Base-by-base conservation (phyloP, 2,329 filamentous ascomycete species). In the Penicillium sumatraense region DNA sequence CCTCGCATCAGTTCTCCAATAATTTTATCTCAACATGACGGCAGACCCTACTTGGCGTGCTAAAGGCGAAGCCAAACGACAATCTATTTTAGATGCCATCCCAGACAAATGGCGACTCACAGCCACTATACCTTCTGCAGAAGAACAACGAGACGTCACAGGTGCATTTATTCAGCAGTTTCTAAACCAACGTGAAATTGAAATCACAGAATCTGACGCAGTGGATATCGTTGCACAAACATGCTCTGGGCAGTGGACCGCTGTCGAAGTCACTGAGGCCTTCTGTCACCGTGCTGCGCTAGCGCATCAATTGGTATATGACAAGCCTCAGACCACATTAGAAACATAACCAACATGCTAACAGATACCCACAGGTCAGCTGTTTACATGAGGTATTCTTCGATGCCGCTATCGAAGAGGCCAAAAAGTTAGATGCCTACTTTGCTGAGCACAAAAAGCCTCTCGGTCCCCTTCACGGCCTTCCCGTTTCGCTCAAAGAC, bases 201-300 rank as follows among this genome's bases (percentile, higher is more conserved):
- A 82, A 38, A 87, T 88, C 54, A 88, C 86, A 0, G 83, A 86
- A 62, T 82, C 80, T 5, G 81, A 84, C 65, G 83, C 84, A 3
- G 78, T 81, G 5, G 81, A 77, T 0, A 85, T 88, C 53, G 80
- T 81, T 1, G 73, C 79, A 46, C 80, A 81, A 41, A 85, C 83
- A 1, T 78, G 77, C 0, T 72, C 75, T 2, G 84, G 84, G 2
- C 60, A 64, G 57, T 87, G 85, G 85, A 82, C 74, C 7, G 82
- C 84, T 1, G 78, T 83, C 10, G 81, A 81, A 47, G 82, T 83
- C 1, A 76, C 80, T 3, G 78, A 79, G 50, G 81, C 81, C 2
- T 85, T 86, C 64, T 85, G 83, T 60, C 83, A 84, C 55, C 70
- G 81, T 21, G 79, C 82, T 38, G 79, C 82, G 10, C 58, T 86